These are phyloP conservation scores for Leccinum fallax DNA, from an alignment of 1,284 basidiomycete species.

Conservation along the genomic window DNA sequence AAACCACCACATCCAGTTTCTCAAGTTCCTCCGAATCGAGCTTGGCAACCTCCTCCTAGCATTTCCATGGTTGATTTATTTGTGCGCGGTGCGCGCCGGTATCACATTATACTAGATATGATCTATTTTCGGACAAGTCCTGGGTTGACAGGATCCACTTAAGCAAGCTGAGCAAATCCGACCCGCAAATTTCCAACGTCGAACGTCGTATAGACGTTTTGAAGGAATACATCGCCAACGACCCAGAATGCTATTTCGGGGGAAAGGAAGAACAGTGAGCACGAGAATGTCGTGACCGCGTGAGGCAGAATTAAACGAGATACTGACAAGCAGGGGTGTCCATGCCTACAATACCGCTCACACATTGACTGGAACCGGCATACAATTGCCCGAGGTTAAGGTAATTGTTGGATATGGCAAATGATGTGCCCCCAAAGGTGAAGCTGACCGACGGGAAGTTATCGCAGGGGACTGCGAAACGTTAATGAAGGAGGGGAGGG, in stretches of 20 bases:
- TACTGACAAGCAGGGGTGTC: slow-evolving; percentile 8
- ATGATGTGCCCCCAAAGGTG: slow-evolving; percentile 42
- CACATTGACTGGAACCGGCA: slow-evolving; percentile 33
- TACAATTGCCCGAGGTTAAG: slow-evolving; percentile 39
- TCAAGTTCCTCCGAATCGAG: neutral
- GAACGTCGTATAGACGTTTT: slow-evolving; percentile 25
- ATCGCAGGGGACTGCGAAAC: slow-evolving; percentile 43
- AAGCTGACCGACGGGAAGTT: slow-evolving; percentile 39
- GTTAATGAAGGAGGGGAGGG: slow-evolving; percentile 19
- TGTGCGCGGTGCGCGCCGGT: neutral
- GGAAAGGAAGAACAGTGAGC: neutral
- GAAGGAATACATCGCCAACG: slow-evolving; percentile 20
- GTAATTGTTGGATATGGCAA: neutral
- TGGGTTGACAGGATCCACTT: neutral
- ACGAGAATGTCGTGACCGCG: neutral
- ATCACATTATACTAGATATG: neutral
- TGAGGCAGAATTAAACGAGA: neutral
- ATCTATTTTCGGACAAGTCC: neutral
- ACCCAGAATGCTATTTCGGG: slow-evolving; percentile 20
- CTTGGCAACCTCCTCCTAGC: neutral
- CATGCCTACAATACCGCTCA: slow-evolving; percentile 27
- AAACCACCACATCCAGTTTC: neutral
- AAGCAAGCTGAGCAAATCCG: slow-evolving; percentile 27
- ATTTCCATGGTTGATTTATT: neutral
- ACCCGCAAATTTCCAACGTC: slow-evolving; percentile 17